Evolutionary conservation across 1,139 yeast species (phyloP).

Genomic region (Torulaspora globosa): DNA sequence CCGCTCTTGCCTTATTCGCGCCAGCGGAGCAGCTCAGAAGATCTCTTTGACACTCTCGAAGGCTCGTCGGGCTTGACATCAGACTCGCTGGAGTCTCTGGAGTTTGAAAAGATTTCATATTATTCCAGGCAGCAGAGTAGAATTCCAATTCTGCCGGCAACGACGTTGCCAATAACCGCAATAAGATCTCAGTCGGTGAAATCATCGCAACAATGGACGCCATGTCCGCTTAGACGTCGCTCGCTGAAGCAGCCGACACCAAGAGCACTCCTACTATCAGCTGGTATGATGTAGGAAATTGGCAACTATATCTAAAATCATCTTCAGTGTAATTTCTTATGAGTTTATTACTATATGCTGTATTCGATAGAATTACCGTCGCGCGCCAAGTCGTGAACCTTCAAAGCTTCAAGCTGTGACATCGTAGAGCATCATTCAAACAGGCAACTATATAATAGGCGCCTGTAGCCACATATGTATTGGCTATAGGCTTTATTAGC

Average conservation of each 20-base stretch:
- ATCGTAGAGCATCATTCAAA: not conserved
- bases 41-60: constrained; percentile 3
- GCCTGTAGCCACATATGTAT: not conserved
- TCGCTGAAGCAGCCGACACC: constrained; percentile 27
- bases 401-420: not conserved
- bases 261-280: constrained; percentile 17
- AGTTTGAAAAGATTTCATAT: constrained; percentile 11
- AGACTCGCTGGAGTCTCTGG: constrained; percentile 7
- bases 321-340: not conserved
- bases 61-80: constrained; percentile 2
- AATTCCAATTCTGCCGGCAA: constrained; percentile 17
- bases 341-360: not conserved
- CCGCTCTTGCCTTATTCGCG: constrained; percentile 11
- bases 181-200: constrained; percentile 5
- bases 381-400: not conserved
- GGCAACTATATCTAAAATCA: not conserved
- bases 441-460: not conserved
- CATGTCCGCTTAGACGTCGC: constrained; percentile 13
- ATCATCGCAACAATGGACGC: constrained; percentile 14
- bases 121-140: constrained; percentile 12
- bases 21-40: constrained; percentile 5
- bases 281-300: constrained; percentile 5
- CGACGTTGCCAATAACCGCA: constrained; percentile 3
- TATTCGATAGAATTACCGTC: not conserved
- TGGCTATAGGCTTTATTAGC: not conserved